phyloP scores from a whole-genome alignment of 495 filamentous ascomycete genomes.

The Xylaria grammica region DNA sequence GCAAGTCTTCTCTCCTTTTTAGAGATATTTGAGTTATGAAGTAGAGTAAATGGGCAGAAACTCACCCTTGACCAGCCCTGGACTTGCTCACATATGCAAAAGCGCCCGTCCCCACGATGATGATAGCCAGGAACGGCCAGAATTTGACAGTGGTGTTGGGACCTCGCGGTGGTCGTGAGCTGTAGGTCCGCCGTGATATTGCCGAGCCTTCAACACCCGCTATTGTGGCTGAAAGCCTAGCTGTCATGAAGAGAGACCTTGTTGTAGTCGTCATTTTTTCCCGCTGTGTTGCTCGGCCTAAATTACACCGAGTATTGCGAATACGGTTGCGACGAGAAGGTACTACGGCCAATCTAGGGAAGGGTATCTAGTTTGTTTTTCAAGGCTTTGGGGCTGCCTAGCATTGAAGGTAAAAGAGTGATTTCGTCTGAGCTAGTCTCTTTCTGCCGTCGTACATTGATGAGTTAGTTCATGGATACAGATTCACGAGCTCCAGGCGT shows the following conservation, averaged over 20 bases:
- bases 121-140: slow-evolving; percentile 56
- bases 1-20: not conserved
- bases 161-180: slow-evolving; percentile 36
- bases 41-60: not conserved
- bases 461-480: not conserved
- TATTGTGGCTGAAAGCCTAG: not conserved
- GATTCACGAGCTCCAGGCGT: not conserved
- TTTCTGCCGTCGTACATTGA: not conserved
- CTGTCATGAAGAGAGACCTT: not conserved
- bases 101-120: slow-evolving; percentile 50
- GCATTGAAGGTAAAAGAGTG: not conserved
- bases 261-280: not conserved
- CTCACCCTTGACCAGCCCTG: slow-evolving; percentile 39
- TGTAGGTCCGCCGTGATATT: slow-evolving; percentile 32
- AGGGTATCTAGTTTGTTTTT: not conserved
- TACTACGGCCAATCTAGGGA: not conserved
- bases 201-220: not conserved
- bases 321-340: not conserved
- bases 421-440: not conserved
- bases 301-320: not conserved
- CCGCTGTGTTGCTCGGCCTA: no score
- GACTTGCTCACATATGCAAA: slow-evolving; percentile 52
- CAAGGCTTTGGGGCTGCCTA: not conserved
- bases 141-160: slow-evolving; percentile 48
- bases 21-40: not conserved